Evolutionary conservation across 164 flowering plant genomes (phyloP).

Genomic region (Stephania yunnanensis): DNA sequence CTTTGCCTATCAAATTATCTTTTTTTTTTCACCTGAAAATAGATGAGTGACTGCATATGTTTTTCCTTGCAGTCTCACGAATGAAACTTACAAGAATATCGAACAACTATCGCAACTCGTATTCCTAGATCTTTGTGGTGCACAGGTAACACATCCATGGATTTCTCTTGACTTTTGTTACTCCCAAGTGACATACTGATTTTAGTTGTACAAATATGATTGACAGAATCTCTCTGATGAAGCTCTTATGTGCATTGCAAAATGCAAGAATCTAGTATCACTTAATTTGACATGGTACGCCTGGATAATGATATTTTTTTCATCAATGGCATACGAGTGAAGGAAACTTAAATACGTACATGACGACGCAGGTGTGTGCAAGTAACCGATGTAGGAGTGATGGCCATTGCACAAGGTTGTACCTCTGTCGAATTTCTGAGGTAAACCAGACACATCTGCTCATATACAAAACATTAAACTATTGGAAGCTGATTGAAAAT

Average conservation of each 20-base stretch:
- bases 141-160: constrained; percentile 52
- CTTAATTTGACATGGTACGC: constrained; percentile 89
- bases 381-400: constrained; percentile 71
- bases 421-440: constrained; percentile 74
- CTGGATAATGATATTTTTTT: neutral
- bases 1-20: no score
- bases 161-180: neutral
- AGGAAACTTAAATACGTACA: neutral
- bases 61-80: constrained; percentile 56
- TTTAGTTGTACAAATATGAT: constrained; percentile 6
- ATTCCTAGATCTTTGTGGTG: constrained; percentile 86
- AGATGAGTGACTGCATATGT: constrained; percentile 7
- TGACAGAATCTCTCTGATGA: constrained; percentile 81
- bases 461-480: neutral
- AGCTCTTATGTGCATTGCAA: constrained; percentile 65
- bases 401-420: constrained; percentile 70
- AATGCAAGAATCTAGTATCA: constrained; percentile 56
- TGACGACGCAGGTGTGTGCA: constrained; percentile 59
- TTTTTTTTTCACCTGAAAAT: no score
- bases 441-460: constrained; percentile 25
- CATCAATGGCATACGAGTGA: neutral
- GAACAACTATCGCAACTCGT: constrained; percentile 44
- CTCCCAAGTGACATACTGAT: neutral
- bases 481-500: no score
- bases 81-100: constrained; percentile 59